phyloP scores from a whole-genome alignment of 345 rosid species.

The Limnanthes douglasii region DNA sequence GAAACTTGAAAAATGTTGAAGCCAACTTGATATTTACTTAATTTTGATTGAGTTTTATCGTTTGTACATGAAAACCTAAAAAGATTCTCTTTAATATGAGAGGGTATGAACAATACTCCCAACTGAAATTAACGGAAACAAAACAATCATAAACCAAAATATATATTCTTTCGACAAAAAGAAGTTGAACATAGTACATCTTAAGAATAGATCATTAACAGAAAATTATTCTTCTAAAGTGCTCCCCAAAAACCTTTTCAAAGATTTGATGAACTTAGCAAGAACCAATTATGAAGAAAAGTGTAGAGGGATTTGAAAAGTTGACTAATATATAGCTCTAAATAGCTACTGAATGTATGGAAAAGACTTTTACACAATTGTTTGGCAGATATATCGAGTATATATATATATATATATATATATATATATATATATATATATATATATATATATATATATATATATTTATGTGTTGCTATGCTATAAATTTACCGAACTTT shows the following conservation, averaged over 20 bases:
- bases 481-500: too few species aligned
- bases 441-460: too few species aligned
- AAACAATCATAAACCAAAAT: too few species aligned
- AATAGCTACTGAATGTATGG: slow-evolving; percentile 6
- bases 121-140: slow-evolving; percentile 22
- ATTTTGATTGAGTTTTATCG: slow-evolving; percentile 16
- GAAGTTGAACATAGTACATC: slow-evolving; percentile 33
- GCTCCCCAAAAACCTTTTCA: slow-evolving; percentile 99
- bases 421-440: too few species aligned
- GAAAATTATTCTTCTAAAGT: slow-evolving; percentile 82
- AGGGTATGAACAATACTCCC: slow-evolving; percentile 76
- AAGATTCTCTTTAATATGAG: slow-evolving; percentile 12
- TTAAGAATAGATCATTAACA: slow-evolving; percentile 84
- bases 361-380: too few species aligned
- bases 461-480: too few species aligned
- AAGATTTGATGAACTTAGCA: slow-evolving; percentile 86
- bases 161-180: background rate
- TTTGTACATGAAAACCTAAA: slow-evolving; percentile 47
- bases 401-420: too few species aligned
- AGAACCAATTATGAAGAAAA: slow-evolving; percentile 48
- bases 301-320: background rate
- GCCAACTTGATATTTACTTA: too few species aligned
- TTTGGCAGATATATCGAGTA: too few species aligned
- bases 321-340: background rate
- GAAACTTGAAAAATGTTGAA: too few species aligned